phyloP scores from a whole-genome alignment of 208 protist genomes.

The Trypanosoma avium region DNA sequence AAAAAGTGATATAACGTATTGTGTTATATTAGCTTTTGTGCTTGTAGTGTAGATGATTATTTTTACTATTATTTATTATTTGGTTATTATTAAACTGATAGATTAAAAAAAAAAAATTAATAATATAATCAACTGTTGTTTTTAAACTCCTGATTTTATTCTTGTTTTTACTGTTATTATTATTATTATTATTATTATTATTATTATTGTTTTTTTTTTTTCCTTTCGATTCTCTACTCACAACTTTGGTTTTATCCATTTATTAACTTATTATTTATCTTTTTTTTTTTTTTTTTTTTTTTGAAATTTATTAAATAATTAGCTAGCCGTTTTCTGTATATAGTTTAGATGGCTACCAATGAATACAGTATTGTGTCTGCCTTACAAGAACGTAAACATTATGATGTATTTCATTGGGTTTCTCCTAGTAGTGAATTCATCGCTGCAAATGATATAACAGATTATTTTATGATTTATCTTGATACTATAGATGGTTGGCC shows the following conservation, averaged over 20 bases:
- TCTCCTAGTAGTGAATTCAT: conserved; percentile 31
- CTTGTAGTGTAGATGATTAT: not conserved
- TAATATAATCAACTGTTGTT: too few relatives aligned
- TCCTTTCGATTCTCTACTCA: too few relatives aligned
- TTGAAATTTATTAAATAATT: not conserved
- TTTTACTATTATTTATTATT: not conserved
- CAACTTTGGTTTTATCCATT: not conserved
- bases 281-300: conserved; percentile 11
- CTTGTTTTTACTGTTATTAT: too few relatives aligned
- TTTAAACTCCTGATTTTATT: too few relatives aligned
- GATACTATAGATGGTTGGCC: conserved; percentile 9
- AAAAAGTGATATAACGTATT: not conserved
- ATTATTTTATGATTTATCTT: conserved; percentile 25
- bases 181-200: too few relatives aligned
- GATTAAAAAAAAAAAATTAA: not conserved
- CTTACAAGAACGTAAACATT: conserved; percentile 15
- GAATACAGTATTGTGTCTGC: conserved; percentile 18
- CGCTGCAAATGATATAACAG: conserved; percentile 33
- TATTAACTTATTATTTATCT: not conserved
- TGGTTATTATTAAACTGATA: too few relatives aligned
- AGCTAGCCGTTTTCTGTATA: not conserved
- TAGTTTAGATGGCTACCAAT: conserved; percentile 24
- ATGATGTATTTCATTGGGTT: conserved; percentile 29
- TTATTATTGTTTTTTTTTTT: too few relatives aligned
- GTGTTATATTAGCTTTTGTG: too few relatives aligned